Conservation (phyloP, 2,329 filamentous ascomycete genomes). For the Aspergillus felis region DNA sequence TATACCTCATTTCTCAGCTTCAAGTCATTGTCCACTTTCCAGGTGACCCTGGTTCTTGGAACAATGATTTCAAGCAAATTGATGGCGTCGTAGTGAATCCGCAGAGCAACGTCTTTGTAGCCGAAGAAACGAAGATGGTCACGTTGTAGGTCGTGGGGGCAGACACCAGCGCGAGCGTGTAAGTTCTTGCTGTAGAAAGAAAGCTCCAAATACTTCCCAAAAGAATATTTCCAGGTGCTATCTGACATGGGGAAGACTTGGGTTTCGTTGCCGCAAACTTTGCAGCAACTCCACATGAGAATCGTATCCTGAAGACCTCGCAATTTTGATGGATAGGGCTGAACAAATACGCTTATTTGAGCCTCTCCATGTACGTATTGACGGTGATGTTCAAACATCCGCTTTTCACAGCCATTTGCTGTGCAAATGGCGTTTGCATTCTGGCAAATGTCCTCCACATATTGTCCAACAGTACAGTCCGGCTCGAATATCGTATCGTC, state of each 20-base stretch:
- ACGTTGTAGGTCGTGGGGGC: slow-evolving; percentile 85
- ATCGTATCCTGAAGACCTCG: slow-evolving; percentile 69
- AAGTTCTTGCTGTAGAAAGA: slow-evolving; percentile 91
- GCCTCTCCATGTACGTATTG: slow-evolving; percentile 97
- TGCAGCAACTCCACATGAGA: slow-evolving; percentile 97
- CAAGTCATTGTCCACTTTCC: slow-evolving; percentile 95
- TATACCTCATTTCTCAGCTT: slow-evolving; percentile 91
- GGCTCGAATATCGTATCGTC: slow-evolving; percentile 65
- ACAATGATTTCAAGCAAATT: slow-evolving; percentile 93
- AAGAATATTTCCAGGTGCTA: slow-evolving; percentile 95
- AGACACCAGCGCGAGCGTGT: slow-evolving; percentile 68
- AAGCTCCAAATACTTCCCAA: slow-evolving; percentile 96
- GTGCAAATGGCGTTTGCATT: slow-evolving; percentile 73
- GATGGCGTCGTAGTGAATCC: slow-evolving; percentile 89
- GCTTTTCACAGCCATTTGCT: slow-evolving; percentile 78
- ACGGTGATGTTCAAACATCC: slow-evolving; percentile 87
- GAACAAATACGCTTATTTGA: slow-evolving; percentile 85
- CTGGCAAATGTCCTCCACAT: slow-evolving; percentile 84
- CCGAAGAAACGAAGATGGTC: slow-evolving; percentile 94
- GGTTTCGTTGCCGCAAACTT: slow-evolving; percentile 85
- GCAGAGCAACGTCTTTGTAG: slow-evolving; percentile 75
- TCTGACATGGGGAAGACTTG: slow-evolving; percentile 88
- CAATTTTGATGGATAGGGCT: slow-evolving; percentile 65
- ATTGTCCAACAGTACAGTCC: slow-evolving; percentile 91
- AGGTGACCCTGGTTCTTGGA: slow-evolving; percentile 82